Evolutionary conservation across 345 rosid genomes (phyloP), one percentile per base, ranked within the genome.

Genomic region (Moricandia arvensis): DNA sequence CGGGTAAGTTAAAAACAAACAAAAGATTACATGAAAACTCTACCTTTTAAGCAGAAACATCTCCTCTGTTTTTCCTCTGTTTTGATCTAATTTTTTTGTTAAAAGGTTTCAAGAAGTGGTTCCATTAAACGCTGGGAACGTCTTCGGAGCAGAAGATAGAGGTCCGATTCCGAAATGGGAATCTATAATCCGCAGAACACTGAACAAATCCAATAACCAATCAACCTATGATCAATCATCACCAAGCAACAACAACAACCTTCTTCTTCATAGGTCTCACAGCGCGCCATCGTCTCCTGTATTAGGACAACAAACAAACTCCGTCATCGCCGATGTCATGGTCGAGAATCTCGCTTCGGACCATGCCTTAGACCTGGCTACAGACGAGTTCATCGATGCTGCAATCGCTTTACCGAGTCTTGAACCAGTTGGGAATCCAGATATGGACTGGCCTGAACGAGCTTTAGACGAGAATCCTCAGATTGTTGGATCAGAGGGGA

Each of bases 81-180:
- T 24, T 75, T 41, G 21, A 59, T 43, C 26, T 47, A 47, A 34
- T 31, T 67, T 27, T 63, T 43, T 12, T 43, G 49, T 43, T 43
- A 12, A 45, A 45, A 95, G 99, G 68, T 90, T 95, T 75, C 98
- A 95, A 75, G 99, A 95, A 85, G 91, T 95, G 18, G 99, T 95
- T 72, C 98, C 99, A 51, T 57, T 95, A 87, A 95, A 77, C 85
- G 97, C 99, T 21, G 98, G 93, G 37, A 95, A 95, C 63, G 94
- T 95, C 17, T 80, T 95, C 3, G 99, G 99, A 67, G 96, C 98
- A 45, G 99, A 95, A 85, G 95, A 91, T 64, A 79, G 61, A 75
- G 82, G 88, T 71, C 99, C 98, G n/a, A 95, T 95, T 73, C 88
- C 84, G 0, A 89, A 84, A 79, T 95, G 99, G 99, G 99, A 95